Conservation (phyloP, 306 rosid genomes). For the Malus sieversii region DNA sequence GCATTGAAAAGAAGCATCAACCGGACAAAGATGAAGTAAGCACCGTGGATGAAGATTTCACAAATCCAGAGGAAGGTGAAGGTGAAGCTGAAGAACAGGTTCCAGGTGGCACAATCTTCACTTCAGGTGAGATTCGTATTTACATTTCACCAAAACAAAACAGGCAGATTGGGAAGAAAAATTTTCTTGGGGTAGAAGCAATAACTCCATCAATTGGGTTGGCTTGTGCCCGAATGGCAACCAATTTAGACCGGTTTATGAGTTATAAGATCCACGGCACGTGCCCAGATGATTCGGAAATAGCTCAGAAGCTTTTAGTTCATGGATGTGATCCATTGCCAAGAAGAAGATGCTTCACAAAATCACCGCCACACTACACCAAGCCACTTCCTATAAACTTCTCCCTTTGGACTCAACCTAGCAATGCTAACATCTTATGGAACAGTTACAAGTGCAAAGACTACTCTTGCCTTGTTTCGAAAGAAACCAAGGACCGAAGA, state of each 20-base stretch:
- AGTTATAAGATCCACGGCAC: conserved; percentile 3
- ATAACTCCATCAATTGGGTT: conserved; percentile 7
- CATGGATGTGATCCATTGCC: conserved; percentile 17
- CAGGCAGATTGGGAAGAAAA: conserved; percentile 12
- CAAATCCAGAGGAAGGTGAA: conserved; percentile 8
- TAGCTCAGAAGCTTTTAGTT: conserved; percentile 5
- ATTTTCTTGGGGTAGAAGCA: conserved; percentile 10
- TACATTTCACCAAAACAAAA: conserved; percentile 21
- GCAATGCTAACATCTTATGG: conserved; percentile 13
- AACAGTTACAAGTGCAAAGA: conserved; percentile 13
- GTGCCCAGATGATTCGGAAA: conserved; percentile 2
- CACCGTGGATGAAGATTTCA: conserved; percentile 5
- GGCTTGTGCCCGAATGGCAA: conserved; percentile 11
- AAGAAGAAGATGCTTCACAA: conserved; percentile 22
- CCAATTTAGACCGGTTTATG: conserved; percentile 10
- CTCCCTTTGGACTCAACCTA: conserved; percentile 23
- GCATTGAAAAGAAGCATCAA: neutral
- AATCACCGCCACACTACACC: conserved; percentile 9
- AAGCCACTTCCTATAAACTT: conserved; percentile 12
- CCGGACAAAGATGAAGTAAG: neutral
- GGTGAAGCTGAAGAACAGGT: neutral
- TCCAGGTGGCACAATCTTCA: neutral
- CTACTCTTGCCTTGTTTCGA: conserved; percentile 19
- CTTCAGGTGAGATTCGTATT: conserved; percentile 9
- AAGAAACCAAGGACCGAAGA: neutral